Evolutionary conservation across 306 rosid species (phyloP), one percentile per base, ranked within the genome.

Genomic region (Castanea mollissima): DNA sequence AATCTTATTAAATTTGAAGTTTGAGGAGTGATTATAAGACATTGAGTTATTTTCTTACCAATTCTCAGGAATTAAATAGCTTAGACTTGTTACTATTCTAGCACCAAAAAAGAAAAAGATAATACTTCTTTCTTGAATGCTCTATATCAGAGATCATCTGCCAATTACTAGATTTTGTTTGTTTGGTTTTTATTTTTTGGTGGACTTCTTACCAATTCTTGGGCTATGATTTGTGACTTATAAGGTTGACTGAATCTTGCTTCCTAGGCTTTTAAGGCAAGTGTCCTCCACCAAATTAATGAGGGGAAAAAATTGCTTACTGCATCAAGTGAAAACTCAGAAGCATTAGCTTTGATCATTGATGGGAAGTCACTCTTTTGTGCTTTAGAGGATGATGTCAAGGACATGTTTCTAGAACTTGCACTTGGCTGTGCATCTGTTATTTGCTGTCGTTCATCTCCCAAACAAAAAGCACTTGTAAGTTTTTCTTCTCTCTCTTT

Each of bases 391-490:
- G 90, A 90, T 56, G 99, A 96, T 82, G 89, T 88, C 54, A 90
- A 93, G 85, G 90, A 96, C 81, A 60, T 81, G 63, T 93, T 96
- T 88, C 86, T 93, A 74, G 96, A 93, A 80, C 92, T 96, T 76
- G 98, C 98, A 13, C 77, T 93, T 74, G 96, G 99, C 57, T 96
- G 98, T 59, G 97, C 99, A 74, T 96, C 99, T 35, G 98, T 96
- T 55, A 93, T 96, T 82, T 96, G 99, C 86, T 96, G 99, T 52
- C 95, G 99, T 73, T 93, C 99, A 52, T 96, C 99, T 79, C 99
- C 99, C 69, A 96, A 93, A 84, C 99, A 96, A 87, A 96, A 96
- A 85, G 98, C 98, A 76, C 94, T 93, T 74, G 99, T 94, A 85
- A 87, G 91, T 78, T 74, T 56, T 62, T 68, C 20, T 52, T 57